Evolutionary conservation across 768 basidiomycete genomes (phyloP), one percentile per base, ranked within the genome.

Genomic region (Rhizopogon vinicolor): DNA sequence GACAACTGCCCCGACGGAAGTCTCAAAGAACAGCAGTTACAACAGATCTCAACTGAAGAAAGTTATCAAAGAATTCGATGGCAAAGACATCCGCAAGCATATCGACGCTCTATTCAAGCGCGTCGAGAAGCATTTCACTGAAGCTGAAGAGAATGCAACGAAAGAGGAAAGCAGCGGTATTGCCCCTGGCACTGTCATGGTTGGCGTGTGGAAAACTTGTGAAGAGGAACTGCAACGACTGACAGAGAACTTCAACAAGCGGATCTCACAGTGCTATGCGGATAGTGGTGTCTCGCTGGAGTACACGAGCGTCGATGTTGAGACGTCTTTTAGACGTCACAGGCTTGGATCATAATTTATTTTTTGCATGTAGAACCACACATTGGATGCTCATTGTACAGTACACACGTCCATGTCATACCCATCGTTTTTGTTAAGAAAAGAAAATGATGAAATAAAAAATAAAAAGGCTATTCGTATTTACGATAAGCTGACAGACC

Each of bases 91-190:
- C 12, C 86, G 91, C 39, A 96, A 96, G 68, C 79, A 89, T 57
- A 75, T 96, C 51, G 96, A 98, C 53, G 81, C 82, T 7, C 77
- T 98, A 39, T 87, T 86, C 71, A 91, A 91, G 66, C 85, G 96
- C 9, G 91, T 98, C 29, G 92, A 96, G 71, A 98, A 98, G 70
- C 96, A 98, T 66, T 98, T 97, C 64, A 87, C 87, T 6, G 91
- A 94, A 63, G 83, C 83, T 1, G 85, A 86, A 9, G 88, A 87
- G 58, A 87, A 83, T 60, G 65, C 80, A 3, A 80, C 80, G 18
- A 77, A 74, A 3, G 83, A 86, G 56, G 73, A 75, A 31, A 72
- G 67, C 18, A 83, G 85, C 53, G 75, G 74, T 58, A 81, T 83
- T 55, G 71, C 79, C 3, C 74, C 82, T 28, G 83, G 83, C 3